Percentiles rank a stretch among this genome's conserved stretches.
Evolutionary conservation across 2,329 filamentous ascomycete genomes (phyloP).

Genomic region (Xylariomycetidae sp.): DNA sequence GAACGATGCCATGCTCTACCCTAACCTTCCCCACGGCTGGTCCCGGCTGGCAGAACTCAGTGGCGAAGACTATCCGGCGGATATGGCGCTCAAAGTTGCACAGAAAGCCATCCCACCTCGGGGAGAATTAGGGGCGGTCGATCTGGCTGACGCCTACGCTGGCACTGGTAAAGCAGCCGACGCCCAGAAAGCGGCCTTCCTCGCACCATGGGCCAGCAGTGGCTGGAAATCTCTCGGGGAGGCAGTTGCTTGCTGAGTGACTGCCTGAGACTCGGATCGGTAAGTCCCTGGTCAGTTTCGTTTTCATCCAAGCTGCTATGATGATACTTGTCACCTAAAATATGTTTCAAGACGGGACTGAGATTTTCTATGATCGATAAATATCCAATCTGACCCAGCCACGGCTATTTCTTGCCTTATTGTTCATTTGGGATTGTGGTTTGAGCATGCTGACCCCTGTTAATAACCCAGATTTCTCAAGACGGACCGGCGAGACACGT

Average conservation of each 20-base stretch:
- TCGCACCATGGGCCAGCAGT: constrained; percentile 70
- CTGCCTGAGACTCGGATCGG: constrained; percentile 5
- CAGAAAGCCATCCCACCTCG: constrained; percentile 65
- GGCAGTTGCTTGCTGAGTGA: constrained; percentile 25
- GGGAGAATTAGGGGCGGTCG: constrained; percentile 60
- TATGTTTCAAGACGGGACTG: constrained; percentile 31
- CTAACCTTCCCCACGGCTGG: constrained; percentile 77
- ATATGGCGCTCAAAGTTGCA: constrained; percentile 80
- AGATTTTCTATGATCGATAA: constrained; percentile 27
- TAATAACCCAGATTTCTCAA: no score
- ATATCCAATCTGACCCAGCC: constrained; percentile 17
- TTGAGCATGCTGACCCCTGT: no score
- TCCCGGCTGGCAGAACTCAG: constrained; percentile 59
- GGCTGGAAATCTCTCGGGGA: constrained; percentile 58
- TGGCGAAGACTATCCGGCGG: constrained; percentile 50
- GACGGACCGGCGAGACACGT: no score
- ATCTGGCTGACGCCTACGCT: constrained; percentile 67
- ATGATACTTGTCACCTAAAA: constrained; percentile 26
- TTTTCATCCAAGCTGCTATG: constrained; percentile 13
- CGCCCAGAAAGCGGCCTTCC: constrained; percentile 68
- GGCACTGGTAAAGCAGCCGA: constrained; percentile 66
- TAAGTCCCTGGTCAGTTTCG: constrained; percentile 8
- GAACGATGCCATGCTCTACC: constrained; percentile 73
- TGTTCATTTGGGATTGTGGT: no score
- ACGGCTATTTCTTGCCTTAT: no score